phyloP scores from a whole-genome alignment of 352 stramenopile species.

The Phytophthora meadii region DNA sequence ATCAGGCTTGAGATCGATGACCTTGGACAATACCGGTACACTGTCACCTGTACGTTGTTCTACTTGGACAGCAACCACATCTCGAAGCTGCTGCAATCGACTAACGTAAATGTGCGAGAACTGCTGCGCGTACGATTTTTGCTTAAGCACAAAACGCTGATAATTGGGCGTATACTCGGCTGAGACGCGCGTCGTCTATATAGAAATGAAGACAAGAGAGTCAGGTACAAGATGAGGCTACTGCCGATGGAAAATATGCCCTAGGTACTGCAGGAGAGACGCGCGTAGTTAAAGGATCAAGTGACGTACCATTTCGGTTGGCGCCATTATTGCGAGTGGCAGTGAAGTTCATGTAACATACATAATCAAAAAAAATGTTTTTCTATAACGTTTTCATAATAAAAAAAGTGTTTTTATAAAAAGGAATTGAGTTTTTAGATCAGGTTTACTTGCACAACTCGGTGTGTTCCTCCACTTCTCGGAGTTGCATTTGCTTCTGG shows the following conservation, averaged over 20 bases:
- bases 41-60: constrained; percentile 27
- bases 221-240: constrained; percentile 18
- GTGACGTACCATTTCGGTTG: constrained; percentile 29
- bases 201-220: constrained; percentile 6
- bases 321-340: constrained; percentile 32
- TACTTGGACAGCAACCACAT: constrained; percentile 56
- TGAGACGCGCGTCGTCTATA: constrained; percentile 44
- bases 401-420: no score
- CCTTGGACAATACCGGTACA: constrained; percentile 63
- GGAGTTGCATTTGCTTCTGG: constrained; percentile 34
- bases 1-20: constrained; percentile 79
- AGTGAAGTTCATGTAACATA: neutral
- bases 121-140: constrained; percentile 88
- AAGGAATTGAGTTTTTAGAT: neutral
- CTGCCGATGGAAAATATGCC: neutral
- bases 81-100: constrained; percentile 75
- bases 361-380: neutral
- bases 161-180: constrained; percentile 52
- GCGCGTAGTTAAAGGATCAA: neutral
- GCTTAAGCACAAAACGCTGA: constrained; percentile 85
- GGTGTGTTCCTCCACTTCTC: constrained; percentile 45
- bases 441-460: constrained; percentile 39
- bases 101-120: constrained; percentile 93
- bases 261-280: constrained; percentile 5
- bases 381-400: no score